phyloP scores from a whole-genome alignment of 805 yeast species.

The Lipomyces chichibuensis region DNA sequence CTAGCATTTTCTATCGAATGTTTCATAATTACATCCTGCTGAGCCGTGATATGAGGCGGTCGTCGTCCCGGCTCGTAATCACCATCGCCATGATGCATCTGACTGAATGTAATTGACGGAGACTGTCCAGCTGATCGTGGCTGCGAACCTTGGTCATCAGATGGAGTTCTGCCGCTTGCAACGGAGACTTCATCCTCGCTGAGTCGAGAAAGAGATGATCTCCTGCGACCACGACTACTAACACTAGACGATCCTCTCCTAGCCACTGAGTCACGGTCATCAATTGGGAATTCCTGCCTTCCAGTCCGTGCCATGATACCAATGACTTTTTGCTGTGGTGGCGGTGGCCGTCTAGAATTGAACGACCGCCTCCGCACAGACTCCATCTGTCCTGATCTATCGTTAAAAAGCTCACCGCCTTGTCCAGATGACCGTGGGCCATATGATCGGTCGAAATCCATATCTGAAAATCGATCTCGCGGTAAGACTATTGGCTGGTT shows the following conservation, averaged over 20 bases:
- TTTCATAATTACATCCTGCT: slow-evolving; percentile 45
- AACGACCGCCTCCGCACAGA: slow-evolving; percentile 29
- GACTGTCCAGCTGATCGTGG: slow-evolving; percentile 14
- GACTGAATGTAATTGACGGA: slow-evolving; percentile 17
- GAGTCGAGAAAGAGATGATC: slow-evolving; percentile 1
- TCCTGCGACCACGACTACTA: slow-evolving; percentile 12
- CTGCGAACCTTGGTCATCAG: slow-evolving; percentile 3
- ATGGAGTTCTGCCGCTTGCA: slow-evolving; percentile 1
- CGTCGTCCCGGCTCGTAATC: slow-evolving; percentile 5
- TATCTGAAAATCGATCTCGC: slow-evolving; percentile 23
- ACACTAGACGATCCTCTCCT: slow-evolving; percentile 14
- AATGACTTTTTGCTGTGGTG: slow-evolving; percentile 2
- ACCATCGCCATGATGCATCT: slow-evolving; percentile 8
- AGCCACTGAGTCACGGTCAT: not conserved
- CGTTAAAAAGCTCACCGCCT: slow-evolving; percentile 29
- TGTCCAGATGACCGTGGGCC: slow-evolving; percentile 18
- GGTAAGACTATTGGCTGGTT: slow-evolving; percentile 28
- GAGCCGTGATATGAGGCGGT: slow-evolving; percentile 31
- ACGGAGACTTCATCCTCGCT: slow-evolving; percentile 1
- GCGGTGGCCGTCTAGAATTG: slow-evolving; percentile 12
- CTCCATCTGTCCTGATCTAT: slow-evolving; percentile 33
- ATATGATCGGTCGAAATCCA: slow-evolving; percentile 32
- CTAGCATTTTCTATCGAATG: slow-evolving; percentile 43
- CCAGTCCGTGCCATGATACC: slow-evolving; percentile 10
- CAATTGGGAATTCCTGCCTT: not conserved